These are phyloP conservation scores for Starmerella asiatica DNA, from an alignment of 805 yeast genomes.

Conservation along the genomic window DNA sequence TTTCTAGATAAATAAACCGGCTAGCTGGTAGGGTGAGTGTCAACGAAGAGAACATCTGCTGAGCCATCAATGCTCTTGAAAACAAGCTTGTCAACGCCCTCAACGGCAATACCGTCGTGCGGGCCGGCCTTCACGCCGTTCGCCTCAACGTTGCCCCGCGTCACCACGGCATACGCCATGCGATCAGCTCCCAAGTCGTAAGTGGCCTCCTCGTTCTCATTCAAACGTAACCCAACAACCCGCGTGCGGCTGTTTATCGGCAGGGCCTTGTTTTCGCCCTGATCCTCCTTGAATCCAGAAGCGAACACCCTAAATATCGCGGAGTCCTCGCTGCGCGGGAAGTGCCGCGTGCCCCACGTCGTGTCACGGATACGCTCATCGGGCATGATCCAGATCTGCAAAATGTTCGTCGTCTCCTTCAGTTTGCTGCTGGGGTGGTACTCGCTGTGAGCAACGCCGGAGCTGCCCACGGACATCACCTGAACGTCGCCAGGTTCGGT, in stretches of 20 bases:
- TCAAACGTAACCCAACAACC: conserved; percentile 11
- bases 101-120: conserved; percentile 16
- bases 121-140: conserved; percentile 14
- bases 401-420: conserved; percentile 2
- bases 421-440: conserved; percentile 5
- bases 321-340: conserved; percentile 7
- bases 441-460: conserved; percentile 18
- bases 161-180: conserved; percentile 14
- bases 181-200: conserved; percentile 13
- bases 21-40: conserved; percentile 14
- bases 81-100: conserved; percentile 7
- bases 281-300: conserved; percentile 14
- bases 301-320: conserved; percentile 10
- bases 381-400: conserved; percentile 17
- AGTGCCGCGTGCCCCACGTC: conserved; percentile 15
- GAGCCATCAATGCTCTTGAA: conserved; percentile 7
- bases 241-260: conserved; percentile 13
- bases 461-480: conserved; percentile 17
- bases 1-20: too few species aligned
- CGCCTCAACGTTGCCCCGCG: conserved; percentile 8
- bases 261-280: conserved; percentile 9
- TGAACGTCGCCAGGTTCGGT: conserved; percentile 17
- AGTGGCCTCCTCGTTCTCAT: conserved; percentile 4
- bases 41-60: conserved; percentile 13
- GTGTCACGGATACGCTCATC: conserved; percentile 5